A percentile compares a stretch with the other conserved stretches of the same genome.
phyloP scores from a whole-genome alignment of 163 green algal genomes.

The Chloromonas sp. region DNA sequence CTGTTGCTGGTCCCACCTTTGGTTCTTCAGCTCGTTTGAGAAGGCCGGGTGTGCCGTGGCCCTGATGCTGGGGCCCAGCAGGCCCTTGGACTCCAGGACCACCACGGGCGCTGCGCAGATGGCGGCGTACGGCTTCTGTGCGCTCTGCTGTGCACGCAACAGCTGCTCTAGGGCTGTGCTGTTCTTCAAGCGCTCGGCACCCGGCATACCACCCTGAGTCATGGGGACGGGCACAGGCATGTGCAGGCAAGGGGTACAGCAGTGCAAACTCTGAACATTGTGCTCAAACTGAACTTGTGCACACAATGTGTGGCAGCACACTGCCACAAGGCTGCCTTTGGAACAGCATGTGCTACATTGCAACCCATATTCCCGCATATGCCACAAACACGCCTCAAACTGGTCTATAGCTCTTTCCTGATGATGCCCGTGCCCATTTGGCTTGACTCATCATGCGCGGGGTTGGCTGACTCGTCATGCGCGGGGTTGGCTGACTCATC shows the following conservation, averaged over 20 bases:
- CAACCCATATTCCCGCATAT: too few relatives aligned
- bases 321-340: too few relatives aligned
- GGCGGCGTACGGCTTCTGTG: conserved; percentile 60
- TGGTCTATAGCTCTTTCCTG: too few relatives aligned
- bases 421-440: too few relatives aligned
- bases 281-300: too few relatives aligned
- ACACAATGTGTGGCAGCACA: too few relatives aligned
- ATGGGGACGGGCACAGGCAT: background rate
- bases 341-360: too few relatives aligned
- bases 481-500: too few relatives aligned
- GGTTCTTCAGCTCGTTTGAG: conserved; percentile 63
- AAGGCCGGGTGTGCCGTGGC: conserved; percentile 92
- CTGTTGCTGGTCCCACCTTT: conserved; percentile 29
- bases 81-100: conserved; percentile 70
- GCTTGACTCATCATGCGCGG: too few relatives aligned
- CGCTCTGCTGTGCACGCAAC: conserved; percentile 47
- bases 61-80: conserved; percentile 51
- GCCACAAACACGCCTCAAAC: too few relatives aligned
- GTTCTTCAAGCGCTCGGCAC: conserved; percentile 81
- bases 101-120: conserved; percentile 93
- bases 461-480: too few relatives aligned
- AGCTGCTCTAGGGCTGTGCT: conserved; percentile 45
- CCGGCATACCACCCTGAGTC: conserved; percentile 85
- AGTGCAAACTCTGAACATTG: too few relatives aligned
- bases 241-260: background rate